Evolutionary conservation across 148 eudicot species (phyloP).

Genomic region (Hydrangea macrophylla): DNA sequence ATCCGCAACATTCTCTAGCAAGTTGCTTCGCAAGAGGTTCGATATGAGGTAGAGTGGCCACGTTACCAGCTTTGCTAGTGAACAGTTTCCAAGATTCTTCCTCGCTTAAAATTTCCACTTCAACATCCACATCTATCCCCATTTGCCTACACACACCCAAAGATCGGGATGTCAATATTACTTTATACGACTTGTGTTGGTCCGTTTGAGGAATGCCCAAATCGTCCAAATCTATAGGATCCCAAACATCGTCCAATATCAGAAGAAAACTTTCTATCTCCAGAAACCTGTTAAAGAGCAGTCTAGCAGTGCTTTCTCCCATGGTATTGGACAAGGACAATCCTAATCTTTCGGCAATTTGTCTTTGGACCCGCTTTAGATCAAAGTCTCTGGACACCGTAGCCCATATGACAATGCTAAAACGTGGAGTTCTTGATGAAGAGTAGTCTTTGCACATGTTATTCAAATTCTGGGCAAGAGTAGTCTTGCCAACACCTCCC

Average conservation of each 20-base stretch:
- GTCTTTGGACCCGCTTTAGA: conserved; percentile 12
- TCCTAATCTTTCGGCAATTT: conserved; percentile 8
- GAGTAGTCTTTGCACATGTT: not conserved
- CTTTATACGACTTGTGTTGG: conserved; percentile 1
- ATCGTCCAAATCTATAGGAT: conserved; percentile 6
- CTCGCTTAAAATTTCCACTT: conserved; percentile 7
- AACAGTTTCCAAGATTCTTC: conserved; percentile 24
- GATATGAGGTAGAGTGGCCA: conserved; percentile 1
- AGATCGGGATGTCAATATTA: conserved; percentile 18
- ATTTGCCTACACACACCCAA: conserved; percentile 19
- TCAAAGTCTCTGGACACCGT: conserved; percentile 9
- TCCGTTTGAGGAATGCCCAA: conserved; percentile 9
- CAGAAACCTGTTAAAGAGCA: conserved; percentile 5
- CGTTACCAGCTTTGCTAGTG: conserved; percentile 5
- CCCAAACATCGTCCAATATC: conserved; percentile 21
- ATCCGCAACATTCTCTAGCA: conserved; percentile 10
- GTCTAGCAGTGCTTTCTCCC: conserved; percentile 13
- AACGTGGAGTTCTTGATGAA: not conserved
- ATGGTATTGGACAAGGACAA: not conserved
- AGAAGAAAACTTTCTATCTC: conserved; percentile 3
- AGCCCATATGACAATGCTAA: conserved; percentile 17
- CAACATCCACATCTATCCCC: conserved; percentile 5
- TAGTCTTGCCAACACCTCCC: conserved; percentile 16
- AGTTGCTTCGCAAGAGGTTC: conserved; percentile 14
- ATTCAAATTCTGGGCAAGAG: conserved; percentile 18